Evolutionary conservation across 305 asterid species (phyloP).

Genomic region (Fraxinus angustifolia): DNA sequence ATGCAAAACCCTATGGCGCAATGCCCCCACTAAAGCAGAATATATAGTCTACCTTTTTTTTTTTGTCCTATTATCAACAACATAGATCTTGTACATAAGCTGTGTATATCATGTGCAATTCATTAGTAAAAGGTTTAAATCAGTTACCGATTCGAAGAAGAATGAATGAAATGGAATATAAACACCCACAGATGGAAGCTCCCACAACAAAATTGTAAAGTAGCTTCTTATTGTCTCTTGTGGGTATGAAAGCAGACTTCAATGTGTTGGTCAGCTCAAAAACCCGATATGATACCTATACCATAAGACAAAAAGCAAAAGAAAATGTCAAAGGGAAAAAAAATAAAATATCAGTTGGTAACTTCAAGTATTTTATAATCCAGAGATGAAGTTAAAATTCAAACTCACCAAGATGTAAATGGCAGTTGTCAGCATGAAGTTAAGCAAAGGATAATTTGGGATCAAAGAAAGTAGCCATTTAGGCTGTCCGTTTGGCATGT

Average conservation of each 20-base stretch:
- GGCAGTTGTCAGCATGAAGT: slow-evolving; percentile 79
- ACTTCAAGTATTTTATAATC: background rate
- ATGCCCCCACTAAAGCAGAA: background rate
- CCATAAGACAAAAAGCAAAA: background rate
- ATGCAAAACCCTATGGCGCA: background rate
- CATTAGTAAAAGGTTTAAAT: background rate
- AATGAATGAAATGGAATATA: slow-evolving; percentile 58
- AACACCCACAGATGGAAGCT: slow-evolving; percentile 48
- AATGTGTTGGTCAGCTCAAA: slow-evolving; percentile 89
- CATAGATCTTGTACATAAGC: background rate
- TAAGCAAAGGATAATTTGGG: slow-evolving; percentile 79
- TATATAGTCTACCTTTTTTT: too few relatives aligned
- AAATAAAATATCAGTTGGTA: background rate
- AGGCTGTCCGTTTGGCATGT: slow-evolving; percentile 82
- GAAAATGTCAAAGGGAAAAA: background rate
- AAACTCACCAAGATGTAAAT: slow-evolving; percentile 65
- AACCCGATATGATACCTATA: slow-evolving; percentile 72
- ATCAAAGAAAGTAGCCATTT: slow-evolving; percentile 81
- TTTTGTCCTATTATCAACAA: background rate
- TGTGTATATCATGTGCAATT: background rate
- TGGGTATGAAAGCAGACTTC: slow-evolving; percentile 70
- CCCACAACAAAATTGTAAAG: slow-evolving; percentile 71
- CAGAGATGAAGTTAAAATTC: slow-evolving; percentile 7
- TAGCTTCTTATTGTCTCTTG: slow-evolving; percentile 64
- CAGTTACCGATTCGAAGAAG: slow-evolving; percentile 71